phyloP scores from a whole-genome alignment of 345 rosid genomes.

The Eucalyptus albens region DNA sequence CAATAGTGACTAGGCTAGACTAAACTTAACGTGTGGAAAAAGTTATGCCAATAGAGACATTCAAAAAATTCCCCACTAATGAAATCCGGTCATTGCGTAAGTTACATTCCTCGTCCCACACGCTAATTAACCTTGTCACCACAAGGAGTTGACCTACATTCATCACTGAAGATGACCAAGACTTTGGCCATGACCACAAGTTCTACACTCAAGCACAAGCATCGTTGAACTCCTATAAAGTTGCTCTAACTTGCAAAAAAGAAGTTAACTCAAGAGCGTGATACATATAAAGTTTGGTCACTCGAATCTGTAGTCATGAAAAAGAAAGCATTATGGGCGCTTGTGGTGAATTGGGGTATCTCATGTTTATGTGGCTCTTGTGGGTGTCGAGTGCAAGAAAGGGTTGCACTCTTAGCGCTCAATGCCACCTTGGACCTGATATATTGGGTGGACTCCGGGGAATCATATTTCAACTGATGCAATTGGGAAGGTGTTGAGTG shows the following conservation, averaged over 20 bases:
- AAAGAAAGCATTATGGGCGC: background rate
- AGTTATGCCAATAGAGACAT: no score
- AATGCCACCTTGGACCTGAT: fast-evolving
- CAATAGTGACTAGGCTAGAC: no score
- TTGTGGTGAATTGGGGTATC: background rate
- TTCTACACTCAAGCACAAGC: no score
- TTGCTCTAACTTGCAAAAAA: background rate
- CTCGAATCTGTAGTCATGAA: background rate
- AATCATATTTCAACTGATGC: background rate
- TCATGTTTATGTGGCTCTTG: background rate
- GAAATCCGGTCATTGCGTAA: background rate
- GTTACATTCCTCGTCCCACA: fast-evolving
- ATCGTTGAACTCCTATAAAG: no score
- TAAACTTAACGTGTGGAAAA: no score
- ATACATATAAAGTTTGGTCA: background rate
- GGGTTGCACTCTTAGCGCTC: background rate
- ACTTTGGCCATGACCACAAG: no score
- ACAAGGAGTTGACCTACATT: fast-evolving
- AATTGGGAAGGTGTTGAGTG: fast-evolving
- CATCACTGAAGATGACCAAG: no score
- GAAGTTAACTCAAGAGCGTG: background rate
- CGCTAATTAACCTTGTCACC: no score
- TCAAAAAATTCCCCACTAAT: no score
- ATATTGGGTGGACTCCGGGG: fast-evolving
- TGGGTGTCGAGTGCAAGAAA: background rate